Evolutionary conservation across 2,329 filamentous ascomycete genomes (phyloP), one percentile per base, ranked within the genome.

Genomic region (Arthrinium phaeospermum): DNA sequence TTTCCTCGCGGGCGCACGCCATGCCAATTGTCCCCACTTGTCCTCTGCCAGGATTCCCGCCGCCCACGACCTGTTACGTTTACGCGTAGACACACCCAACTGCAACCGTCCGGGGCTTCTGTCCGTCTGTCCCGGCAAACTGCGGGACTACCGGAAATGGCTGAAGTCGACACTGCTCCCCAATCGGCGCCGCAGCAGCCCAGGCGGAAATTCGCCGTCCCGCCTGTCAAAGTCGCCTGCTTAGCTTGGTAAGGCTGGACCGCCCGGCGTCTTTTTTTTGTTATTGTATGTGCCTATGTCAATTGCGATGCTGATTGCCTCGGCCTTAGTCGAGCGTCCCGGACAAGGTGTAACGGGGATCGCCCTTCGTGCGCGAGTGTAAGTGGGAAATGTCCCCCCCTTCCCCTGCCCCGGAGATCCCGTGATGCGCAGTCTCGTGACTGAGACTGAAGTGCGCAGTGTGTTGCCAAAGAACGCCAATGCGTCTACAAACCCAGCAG

Each of bases 221-320:
- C 86, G 68, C 86, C 86, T 1, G 85, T 87, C 41, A 88, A 87
- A 77, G 81, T 85, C 69, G 86, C 86, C 30, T 87, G 86, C 75
- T 81, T 87, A 72, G 83, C 85, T 70, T 87, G 86, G 86, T 87
- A 82, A 73, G 83, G 3, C 68, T 53, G 30, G 13, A 44, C 30
- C 47, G 19, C n/a, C 68, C 27, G 16, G 27, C 12, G 19, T 47
- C 10, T 34, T 47, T 16, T 34, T 30, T n/a, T 72, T 72, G 73
- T 68, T 71, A 51, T 74, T 46, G 70, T 37, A 49, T 72, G 68
- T 70, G 51, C 37, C 51, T 46, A n/a, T 71, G 71, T 27, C 8
- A 16, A 44, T 57, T 24, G 67, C 47, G 16, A 46, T 46, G 45
- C 67, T 69, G 67, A 46, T 64, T n/a, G 45, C n/a, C n/a, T 41